phyloP scores from a whole-genome alignment of 305 asterid species.

The Fraxinus sp. region DNA sequence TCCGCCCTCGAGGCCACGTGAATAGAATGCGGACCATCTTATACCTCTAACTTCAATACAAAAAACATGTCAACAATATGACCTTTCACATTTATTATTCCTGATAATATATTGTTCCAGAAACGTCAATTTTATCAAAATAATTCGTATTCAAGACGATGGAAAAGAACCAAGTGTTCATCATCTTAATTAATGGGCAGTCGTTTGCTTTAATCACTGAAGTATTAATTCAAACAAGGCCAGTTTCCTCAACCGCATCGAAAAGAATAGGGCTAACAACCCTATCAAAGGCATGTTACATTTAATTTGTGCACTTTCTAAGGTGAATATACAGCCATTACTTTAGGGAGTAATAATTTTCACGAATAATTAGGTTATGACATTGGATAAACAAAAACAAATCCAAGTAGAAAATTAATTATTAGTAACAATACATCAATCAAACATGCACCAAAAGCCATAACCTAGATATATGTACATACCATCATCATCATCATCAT shows the following conservation, averaged over 20 bases:
- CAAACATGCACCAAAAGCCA: neutral
- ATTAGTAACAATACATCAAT: conserved; percentile 15
- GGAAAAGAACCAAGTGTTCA: neutral
- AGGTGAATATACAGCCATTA: too few relatives aligned
- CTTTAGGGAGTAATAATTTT: too few relatives aligned
- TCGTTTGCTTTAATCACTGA: neutral
- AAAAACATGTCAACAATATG: neutral
- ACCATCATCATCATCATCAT: neutral
- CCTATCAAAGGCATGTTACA: neutral
- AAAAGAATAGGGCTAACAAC: neutral
- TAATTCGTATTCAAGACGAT: too few relatives aligned
- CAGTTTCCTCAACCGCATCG: neutral
- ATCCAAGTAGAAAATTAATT: conserved; percentile 21
- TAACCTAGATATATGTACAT: neutral
- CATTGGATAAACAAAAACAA: neutral
- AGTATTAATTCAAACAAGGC: neutral
- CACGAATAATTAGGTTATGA: neutral
- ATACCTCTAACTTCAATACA: neutral
- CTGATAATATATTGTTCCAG: neutral
- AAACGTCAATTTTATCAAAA: neutral
- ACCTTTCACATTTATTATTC: neutral
- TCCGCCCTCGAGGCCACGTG: neutral
- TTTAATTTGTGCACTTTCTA: too few relatives aligned
- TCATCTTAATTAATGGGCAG: neutral
- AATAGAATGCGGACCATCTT: neutral